Evolutionary conservation across 2,329 filamentous ascomycete genomes (phyloP), one percentile per base, ranked within the genome.

Genomic region (Metarhizium album): DNA sequence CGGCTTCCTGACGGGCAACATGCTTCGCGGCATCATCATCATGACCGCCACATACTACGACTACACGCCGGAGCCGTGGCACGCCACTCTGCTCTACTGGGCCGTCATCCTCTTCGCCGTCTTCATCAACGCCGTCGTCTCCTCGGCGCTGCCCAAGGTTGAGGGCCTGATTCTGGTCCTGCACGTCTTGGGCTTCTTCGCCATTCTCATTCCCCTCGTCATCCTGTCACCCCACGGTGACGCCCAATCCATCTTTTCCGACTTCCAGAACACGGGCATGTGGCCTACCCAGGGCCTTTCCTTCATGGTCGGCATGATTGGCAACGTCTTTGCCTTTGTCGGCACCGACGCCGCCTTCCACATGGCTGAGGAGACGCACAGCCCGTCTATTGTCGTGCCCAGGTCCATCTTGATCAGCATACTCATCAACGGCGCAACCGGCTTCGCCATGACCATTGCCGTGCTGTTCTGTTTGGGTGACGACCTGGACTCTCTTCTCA

Each of bases 351-450:
- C 23, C 22, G 35, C 52, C 16, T 49, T 54, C 38, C 52, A 54
- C 20, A 70, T 74, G 70, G 64, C 65, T 0, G 73, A 75, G 52
- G 73, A 75, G 53, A 70, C 74, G 3, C 58, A 66, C 4, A 69
- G 79, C 48, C 72, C 78, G 0, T 70, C 74, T 1, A 61, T 68
- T 1, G 72, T 72, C 0, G 68, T 81, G 0, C 78, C 78, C 0
- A 67, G 67, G 5, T 72, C 74, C 0, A 73, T 81, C 53, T 69
- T 80, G 40, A 63, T 67, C 2, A 70, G 70, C 3, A 65, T 79
- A 0, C 53, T 69, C 0, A 64, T 80, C 46, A 80, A 80, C 51
- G 76, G 73, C 3, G 57, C 69, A 0, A 62, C 78, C 0, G 79
- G 78, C 0, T 75, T 80, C 43, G 67, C 73, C n/a, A 77, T 50